Evolutionary conservation across 2,329 filamentous ascomycete genomes (phyloP), one percentile per base, ranked within the genome.

Genomic region (Aspergillus puulaauensis): DNA sequence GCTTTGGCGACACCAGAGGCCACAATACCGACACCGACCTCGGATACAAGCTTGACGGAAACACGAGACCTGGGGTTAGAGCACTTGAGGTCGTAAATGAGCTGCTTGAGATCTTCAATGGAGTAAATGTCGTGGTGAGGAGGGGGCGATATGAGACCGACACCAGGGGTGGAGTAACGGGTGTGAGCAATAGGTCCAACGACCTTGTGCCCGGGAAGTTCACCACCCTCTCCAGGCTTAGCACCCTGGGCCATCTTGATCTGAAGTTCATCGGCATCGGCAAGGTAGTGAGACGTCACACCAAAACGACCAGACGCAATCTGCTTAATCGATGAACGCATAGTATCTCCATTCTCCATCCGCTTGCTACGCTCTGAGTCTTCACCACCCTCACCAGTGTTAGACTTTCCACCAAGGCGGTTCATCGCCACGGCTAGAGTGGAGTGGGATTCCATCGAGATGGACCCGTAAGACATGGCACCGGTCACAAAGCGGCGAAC

Each of bases 241-340:
- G 93, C 93, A 74, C 93, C 93, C 79, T 98, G 93, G 9, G 93
- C 93, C 93, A 98, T 98, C 85, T 98, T 98, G 80, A 98, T 98
- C 77, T 98, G 93, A 46, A 98, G 82, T 79, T 98, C 93, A 70
- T 98, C 93, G 17, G 93, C 91, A 75, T 98, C 93, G 50, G 93
- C 91, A 15, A 98, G 86, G 73, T 97, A 98, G 73, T 91, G 90
- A 58, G 91, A 95, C 1, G 93, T 98, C 61, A 97, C 93, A 82
- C 93, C 93, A 70, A 98, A 98, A 70, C 93, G 90, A 62, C 93
- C 93, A 46, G 92, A 96, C 45, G 93, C 93, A 69, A 98, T 90
- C 80, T 98, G 93, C 80, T 98, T 98, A 77, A 98, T 98, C 52
- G 93, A 90, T 65, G 93, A 97, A 59, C 93, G 88, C 91, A 97